Conservation (phyloP, 306 rosid species). For the Rubus parviflorus region DNA sequence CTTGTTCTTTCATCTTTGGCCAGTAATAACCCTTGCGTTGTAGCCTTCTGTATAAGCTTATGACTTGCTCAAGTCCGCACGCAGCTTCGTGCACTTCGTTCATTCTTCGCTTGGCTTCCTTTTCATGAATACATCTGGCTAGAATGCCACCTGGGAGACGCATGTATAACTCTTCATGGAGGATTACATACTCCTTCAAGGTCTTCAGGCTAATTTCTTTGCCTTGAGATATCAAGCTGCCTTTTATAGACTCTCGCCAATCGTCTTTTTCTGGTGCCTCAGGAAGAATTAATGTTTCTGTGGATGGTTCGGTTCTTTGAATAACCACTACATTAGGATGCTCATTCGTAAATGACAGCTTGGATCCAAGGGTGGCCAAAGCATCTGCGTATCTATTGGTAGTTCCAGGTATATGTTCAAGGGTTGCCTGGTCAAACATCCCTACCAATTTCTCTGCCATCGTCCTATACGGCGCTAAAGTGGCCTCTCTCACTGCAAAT, state of each 20-base stretch:
- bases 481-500: neutral
- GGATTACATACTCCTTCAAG: neutral
- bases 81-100: neutral
- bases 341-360: neutral
- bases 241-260: neutral
- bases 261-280: neutral
- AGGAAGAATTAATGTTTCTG: neutral
- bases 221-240: fast-evolving
- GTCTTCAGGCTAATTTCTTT: neutral
- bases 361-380: neutral
- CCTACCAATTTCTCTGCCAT: neutral
- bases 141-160: neutral
- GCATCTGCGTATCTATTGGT: neutral
- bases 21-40: neutral
- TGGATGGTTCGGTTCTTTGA: neutral
- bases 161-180: neutral
- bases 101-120: neutral
- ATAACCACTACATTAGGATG: neutral
- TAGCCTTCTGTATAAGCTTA: neutral
- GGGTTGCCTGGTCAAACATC: neutral
- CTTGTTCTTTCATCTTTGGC: neutral
- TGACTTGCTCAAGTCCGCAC: neutral
- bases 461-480: neutral
- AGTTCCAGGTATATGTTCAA: neutral
- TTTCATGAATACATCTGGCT: neutral